Conservation (phyloP, 352 stramenopile genomes). For the Globisporangium splendens region DNA sequence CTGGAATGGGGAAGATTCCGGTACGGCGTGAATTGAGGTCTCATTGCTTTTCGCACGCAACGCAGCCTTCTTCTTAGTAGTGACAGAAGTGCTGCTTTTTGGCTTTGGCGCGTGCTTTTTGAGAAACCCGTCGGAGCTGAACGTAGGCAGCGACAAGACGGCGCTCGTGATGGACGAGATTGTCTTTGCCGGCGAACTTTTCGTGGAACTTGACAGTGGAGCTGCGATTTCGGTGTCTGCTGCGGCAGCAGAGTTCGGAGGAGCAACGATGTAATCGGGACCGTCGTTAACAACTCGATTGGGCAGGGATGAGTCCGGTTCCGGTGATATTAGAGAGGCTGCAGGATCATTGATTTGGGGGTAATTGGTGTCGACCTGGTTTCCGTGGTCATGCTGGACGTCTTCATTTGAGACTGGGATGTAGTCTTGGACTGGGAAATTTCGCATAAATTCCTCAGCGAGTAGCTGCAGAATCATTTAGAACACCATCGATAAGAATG, state of each 20-base stretch:
- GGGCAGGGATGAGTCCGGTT: background rate
- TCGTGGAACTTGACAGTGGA: background rate
- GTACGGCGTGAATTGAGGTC: constrained; percentile 8
- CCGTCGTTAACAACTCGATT: background rate
- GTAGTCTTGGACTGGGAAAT: constrained; percentile 72
- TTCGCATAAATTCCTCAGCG: constrained; percentile 56
- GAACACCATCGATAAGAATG: background rate
- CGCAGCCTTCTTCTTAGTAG: constrained; percentile 5
- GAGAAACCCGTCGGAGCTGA: constrained; percentile 33
- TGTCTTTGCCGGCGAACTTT: background rate
- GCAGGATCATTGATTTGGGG: background rate
- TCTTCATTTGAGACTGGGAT: constrained; percentile 30
- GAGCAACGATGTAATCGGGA: background rate
- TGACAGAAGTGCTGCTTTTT: background rate
- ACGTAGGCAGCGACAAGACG: constrained; percentile 47
- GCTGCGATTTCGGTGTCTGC: background rate
- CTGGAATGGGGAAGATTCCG: constrained; percentile 17
- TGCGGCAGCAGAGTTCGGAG: background rate
- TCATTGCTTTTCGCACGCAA: constrained; percentile 5
- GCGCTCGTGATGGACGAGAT: constrained; percentile 46
- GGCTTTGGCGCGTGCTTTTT: constrained; percentile 32
- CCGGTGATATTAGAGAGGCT: background rate
- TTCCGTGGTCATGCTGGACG: no score
- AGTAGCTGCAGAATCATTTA: constrained; percentile 22
- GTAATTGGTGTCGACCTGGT: no score